phyloP scores from a whole-genome alignment of 192 early-diverging fungal species.

The Phlyctochytrium arcticum region DNA sequence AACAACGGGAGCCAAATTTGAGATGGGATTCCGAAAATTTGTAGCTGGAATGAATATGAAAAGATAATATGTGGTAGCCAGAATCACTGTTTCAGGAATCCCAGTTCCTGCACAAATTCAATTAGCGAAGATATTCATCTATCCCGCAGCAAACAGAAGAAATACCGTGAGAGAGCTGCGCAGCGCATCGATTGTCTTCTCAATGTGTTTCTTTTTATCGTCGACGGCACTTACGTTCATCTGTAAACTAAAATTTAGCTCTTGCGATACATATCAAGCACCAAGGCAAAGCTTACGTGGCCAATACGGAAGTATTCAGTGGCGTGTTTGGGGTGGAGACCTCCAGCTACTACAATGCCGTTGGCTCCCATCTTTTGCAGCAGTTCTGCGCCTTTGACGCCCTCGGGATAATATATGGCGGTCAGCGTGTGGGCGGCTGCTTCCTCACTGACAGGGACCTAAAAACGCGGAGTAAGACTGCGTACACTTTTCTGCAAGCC shows the following conservation, averaged over 20 bases:
- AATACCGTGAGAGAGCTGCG: slow-evolving; percentile 35
- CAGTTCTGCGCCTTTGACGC: slow-evolving; percentile 69
- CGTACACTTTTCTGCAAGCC: too few relatives aligned
- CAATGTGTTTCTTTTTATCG: slow-evolving; percentile 35
- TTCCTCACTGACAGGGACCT: slow-evolving; percentile 38
- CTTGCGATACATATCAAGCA: not conserved
- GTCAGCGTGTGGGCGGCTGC: slow-evolving; percentile 47
- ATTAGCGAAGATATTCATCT: too few relatives aligned
- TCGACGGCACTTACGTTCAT: slow-evolving; percentile 49
- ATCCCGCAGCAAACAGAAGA: too few relatives aligned
- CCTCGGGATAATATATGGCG: slow-evolving; percentile 77
- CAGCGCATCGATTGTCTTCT: slow-evolving; percentile 39
- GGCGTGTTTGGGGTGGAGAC: slow-evolving; percentile 76
- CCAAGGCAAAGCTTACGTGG: slow-evolving; percentile 15
- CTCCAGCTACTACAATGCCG: slow-evolving; percentile 89
- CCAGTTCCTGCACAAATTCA: not conserved
- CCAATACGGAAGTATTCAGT: slow-evolving; percentile 93
- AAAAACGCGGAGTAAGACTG: too few relatives aligned
- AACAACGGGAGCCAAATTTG: slow-evolving; percentile 16
- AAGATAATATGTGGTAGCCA: not conserved
- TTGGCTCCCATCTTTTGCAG: slow-evolving; percentile 71
- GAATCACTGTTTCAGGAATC: not conserved
- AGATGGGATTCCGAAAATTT: slow-evolving; percentile 25
- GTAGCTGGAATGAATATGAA: slow-evolving; percentile 19
- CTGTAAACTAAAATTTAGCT: not conserved